Evolutionary conservation across 176 grass and related monocot species (phyloP), one percentile per base, ranked within the genome.

Genomic region (Aegilops sharonensis): DNA sequence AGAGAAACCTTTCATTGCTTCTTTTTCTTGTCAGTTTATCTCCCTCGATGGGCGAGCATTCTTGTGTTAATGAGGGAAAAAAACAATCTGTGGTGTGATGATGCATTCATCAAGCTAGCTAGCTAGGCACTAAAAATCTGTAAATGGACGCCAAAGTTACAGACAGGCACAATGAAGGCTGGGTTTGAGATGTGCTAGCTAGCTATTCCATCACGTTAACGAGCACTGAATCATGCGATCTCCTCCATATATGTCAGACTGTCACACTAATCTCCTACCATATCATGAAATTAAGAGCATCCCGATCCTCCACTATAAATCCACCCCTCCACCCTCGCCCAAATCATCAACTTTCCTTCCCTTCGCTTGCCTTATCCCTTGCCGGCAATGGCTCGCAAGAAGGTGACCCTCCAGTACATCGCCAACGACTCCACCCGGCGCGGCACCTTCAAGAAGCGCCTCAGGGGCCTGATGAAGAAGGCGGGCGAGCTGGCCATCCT

Each of bases 381-480:
- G 50, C 50, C 50, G 20, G 56, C 56, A 3, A 93, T 93, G 92
- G 65, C 86, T 17, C 66, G 81, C 29, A 86, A 81, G 67, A 91
- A 85, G 74, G 74, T 88, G n/a, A 79, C 67, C 3, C 70, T 93
- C 0, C 47, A 81, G 9, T 75, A 64, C 78, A 91, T 93, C 12
- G 6, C 88, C 20, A 91, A 91, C 56, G 68, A 84, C 11, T 21
- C 73, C 0, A 86, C 47, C 3, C 60, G 92, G 4, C 81, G 47
- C 3, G 50, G 79, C 5, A 87, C 83, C 0, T 91, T 87, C 60
- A 86, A 84, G 83, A 91, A 84, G 68, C 52, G 83, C 5, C 30
- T 64, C 7, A 18, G 23, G 2, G 50, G 86, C 2, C 48, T 94
- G 13, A 69, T 81, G 83, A 94, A 94, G 52, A 94, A 91, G 77